Base-by-base conservation (phyloP, 768 basidiomycete species). In the Phylloporus arenicola region DNA sequence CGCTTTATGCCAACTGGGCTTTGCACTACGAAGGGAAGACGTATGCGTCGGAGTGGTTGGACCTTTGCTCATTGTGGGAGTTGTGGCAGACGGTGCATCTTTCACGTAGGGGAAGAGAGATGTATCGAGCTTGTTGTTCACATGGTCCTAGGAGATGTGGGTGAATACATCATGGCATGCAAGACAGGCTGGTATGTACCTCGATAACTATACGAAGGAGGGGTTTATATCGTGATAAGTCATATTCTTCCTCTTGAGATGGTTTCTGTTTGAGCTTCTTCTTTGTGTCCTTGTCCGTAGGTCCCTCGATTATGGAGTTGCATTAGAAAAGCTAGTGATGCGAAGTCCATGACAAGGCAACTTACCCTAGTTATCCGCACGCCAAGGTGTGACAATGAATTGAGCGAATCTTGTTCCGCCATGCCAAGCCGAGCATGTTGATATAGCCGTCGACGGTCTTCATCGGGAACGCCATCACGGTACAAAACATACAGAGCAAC, bases 381-480 rank as follows among this genome's bases (percentile, higher is more conserved):
- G 13, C 96, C 96, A 27, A 99, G 70, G 59, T 84, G 78, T 9
- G 81, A 74, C 48, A 99, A 74, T 8, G 92, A 86, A 65, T 96
- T 95, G 38, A 97, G 77, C 24, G 92, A 90, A 62, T 98, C 96
- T 69, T 95, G 92, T 60, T 99, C 95, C 4, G 89, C 76, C 49
- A 94, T 68, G 5, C 83, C 81, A 37, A 99, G 71, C 39, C 91
- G 78, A 17, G 95, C 96, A 65, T 99, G 96, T 63, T 98, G 93
- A 67, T 93, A 98, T 50, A 99, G 68, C 50, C 96, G 77, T 53
- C 94, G 82, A 48, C 91, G 84, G 69, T 99, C 96, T 64, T 98
- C 96, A 46, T 97, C 94, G n/a, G 96, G 93, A 17, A 98, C 95
- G 34, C 96, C 96, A 60, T 98, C 96, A 25, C 94, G 84, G 67